Base-by-base conservation (phyloP, 352 stramenopile genomes). In the Blastocystis sp. region DNA sequence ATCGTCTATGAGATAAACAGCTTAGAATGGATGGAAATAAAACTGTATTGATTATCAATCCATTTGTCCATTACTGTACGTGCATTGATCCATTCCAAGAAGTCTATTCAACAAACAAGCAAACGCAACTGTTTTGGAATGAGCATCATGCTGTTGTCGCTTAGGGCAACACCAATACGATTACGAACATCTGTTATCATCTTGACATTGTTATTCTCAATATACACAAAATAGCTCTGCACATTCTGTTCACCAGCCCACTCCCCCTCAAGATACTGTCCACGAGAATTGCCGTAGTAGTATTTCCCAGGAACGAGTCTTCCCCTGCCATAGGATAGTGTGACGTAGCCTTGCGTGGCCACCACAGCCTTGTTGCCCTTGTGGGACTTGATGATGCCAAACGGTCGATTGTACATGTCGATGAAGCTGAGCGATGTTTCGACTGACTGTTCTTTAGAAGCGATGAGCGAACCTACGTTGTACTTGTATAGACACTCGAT, bases 221-320 rank as follows among this genome's bases (percentile, higher is more conserved):
- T 84, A 26, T 84, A 84, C 73, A 84, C 73, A 84, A 69, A 84
- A 43, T 84, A 84, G 47, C 73, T 84, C 11, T 84, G 53, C 50
- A 84, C 47, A 50, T 55, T 55, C 5, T 53, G 29, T 47, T 66
- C 26, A 37, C 73, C 73, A 26, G 55, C 56, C 43, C 47, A 84
- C 73, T 84, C 73, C 47, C 73, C 73, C 41, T 64, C 50, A 69
- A 84, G 64, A 15, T 68, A 84, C 9, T 84, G 43, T 26, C 73
- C 73, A 15, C 47, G 53, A 3, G 73, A 84, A 43, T 84, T 84
- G n/a, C 73, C 55, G 26, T 84, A 84, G 55, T 84, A 84, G 26
- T 53, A 84, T 37, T 64, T 63, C 43, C 54, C 54, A 9, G 73
- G 73, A 20, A 66, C 56, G 15, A 84, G 11, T 13, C 23, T 2